These are phyloP conservation scores for Cytospora schulzeri DNA, from an alignment of 2,329 filamentous ascomycete genomes.

Conservation along the genomic window DNA sequence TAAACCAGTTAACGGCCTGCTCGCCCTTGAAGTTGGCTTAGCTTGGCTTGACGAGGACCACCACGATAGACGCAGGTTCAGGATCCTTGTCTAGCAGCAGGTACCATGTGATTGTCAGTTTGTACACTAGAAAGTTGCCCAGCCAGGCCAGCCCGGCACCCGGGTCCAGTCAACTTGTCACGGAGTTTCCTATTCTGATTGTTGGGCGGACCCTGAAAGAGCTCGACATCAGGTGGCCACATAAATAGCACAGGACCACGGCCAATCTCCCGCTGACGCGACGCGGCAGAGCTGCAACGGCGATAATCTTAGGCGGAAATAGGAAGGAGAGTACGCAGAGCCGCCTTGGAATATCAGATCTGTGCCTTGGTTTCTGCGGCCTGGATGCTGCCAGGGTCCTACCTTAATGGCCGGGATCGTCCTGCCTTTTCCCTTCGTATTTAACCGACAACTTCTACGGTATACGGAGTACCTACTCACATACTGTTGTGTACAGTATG, in stretches of 20 bases:
- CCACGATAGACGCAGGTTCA: background rate
- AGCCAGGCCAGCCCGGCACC: background rate
- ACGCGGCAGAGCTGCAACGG: conserved; percentile 12
- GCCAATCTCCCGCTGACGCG: background rate
- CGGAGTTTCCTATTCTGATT: background rate
- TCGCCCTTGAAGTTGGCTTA: background rate
- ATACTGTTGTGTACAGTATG: background rate
- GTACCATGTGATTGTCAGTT: too few species aligned
- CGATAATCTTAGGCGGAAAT: conserved; percentile 12
- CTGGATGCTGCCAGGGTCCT: background rate
- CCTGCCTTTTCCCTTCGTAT: background rate
- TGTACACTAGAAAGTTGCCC: too few species aligned
- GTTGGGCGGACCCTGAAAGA: background rate
- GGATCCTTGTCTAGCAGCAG: background rate
- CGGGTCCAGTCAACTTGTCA: background rate
- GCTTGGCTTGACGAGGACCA: background rate
- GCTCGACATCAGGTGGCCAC: background rate
- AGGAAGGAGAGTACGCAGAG: conserved; percentile 17
- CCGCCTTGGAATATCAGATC: conserved; percentile 5
- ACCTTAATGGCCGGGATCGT: conserved; percentile 3
- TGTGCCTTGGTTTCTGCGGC: conserved; percentile 4
- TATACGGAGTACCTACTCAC: background rate
- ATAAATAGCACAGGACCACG: background rate
- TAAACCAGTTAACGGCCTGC: background rate
- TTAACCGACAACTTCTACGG: background rate